Base-by-base conservation (phyloP, 768 basidiomycete species). In the Saitozyma podzolica region DNA sequence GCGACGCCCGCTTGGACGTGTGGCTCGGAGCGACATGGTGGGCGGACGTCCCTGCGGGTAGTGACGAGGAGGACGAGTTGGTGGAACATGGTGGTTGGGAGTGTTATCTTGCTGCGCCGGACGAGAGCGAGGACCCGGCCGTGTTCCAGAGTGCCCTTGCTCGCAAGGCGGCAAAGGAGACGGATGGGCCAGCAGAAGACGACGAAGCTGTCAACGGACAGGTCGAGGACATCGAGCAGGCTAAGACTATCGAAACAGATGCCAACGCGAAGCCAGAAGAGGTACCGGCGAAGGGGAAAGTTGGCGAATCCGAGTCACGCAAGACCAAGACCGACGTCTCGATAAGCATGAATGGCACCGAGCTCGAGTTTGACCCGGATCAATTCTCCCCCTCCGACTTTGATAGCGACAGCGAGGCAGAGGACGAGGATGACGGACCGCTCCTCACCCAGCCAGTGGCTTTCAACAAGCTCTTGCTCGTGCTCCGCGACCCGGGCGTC, bases 31-130 rank as follows among this genome's bases (percentile, higher is more conserved):
- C 95, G 65, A 97, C 92, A 13, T 92, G 92, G 39, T 74, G 78
- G 78, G 76, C 69, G 0, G 78, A 67, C 58, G 73, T 73, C 3
- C 63, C 58, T 9, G 65, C 68, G 16, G 72, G 69, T 10, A 67
- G 64, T 29, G 73, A 74, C 43, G 72, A 69, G 52, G 73, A 73
- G 57, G 77, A 78, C 42, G 69, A 66, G 14, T 72, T 80, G 45
- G 68, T 70, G 37, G 80, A 74, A 69, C 76, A 64, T 86, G 95
- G 95, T 52, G 95, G 91, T 16, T 97, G 94, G 93, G 93, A 97
- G 88, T 93, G 92, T 75, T 98, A 97, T 79, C 89, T 96, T 86
- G 90, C 92, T 1, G 90, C 91, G 48, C 92, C 95, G 66, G 88
- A 94, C 65, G 92, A 91, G 69, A 91, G 92, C 73, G 93, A 95